Base-by-base conservation (phyloP, 371 early-diverging fungal species). In the Massospora cicadina region DNA sequence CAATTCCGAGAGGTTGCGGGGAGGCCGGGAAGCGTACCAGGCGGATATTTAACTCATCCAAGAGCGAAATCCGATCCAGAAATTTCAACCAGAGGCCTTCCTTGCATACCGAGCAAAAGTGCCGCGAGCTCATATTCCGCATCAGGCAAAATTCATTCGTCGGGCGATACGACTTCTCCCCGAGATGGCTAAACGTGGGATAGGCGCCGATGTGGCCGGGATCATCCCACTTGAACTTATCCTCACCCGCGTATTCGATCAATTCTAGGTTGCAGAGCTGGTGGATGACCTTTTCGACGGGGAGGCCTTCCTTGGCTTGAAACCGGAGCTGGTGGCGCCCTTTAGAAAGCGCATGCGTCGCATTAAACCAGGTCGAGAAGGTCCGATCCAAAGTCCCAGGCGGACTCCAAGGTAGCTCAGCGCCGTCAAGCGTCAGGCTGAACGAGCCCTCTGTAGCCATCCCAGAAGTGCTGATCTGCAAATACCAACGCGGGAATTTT, bases 81-180 rank as follows among this genome's bases (percentile, higher is more conserved):
- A 81, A 71, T n/a, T 76, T 63, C 28, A 70, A 66, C 79, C 81
- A 81, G 55, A 82, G 68, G 17, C 83, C 83, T 64, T 82, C 81
- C 56, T 75, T 71, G 73, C 83, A 82, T 24, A 81, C 71, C 28
- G 72, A 66, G 68, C 83, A 81, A 63, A 81, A 77, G 2, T 66
- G 59, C 1, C 64, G 65, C 12, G 68, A 67, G 25, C 73, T 58
- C 81, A 81, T 82, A 68, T 82, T 80, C 31, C 83, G 73, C 83
- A 82, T 82, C 66, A 82, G 58, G 59, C 83, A 82, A 28, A 63
- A 68, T 65, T 77, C 79, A 69, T 81, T 75, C 57, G 79, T 79
- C 21, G 76, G 78, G 10, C 79, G 70, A 71, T 74, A 79, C 3
- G 74, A 71, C 65, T 75, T 74, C 24, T 63, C 60, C 2, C 72